Conservation (phyloP, 1,284 basidiomycete species). For the Ganoderma sp. region DNA sequence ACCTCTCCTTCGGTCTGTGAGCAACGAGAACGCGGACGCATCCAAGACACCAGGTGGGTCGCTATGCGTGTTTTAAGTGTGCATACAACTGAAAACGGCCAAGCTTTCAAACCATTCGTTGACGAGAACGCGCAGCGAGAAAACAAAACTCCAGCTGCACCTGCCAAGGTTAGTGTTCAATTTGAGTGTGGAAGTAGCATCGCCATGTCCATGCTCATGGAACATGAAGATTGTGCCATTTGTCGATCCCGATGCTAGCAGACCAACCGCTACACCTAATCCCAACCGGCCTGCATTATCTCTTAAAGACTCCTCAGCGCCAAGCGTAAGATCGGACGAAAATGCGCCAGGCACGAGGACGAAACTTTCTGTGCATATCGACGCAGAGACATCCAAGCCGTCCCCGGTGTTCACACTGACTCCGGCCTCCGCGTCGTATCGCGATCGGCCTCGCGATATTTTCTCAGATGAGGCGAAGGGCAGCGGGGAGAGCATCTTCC, state of each 20-base stretch:
- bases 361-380: conserved; percentile 27
- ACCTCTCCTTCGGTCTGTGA: conserved; percentile 28
- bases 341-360: conserved; percentile 41
- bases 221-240: conserved; percentile 40
- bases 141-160: conserved; percentile 49
- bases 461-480: conserved; percentile 52
- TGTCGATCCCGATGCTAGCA: conserved; percentile 39
- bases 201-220: neutral
- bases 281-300: conserved; percentile 45
- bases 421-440: conserved; percentile 56
- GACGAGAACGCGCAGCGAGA: conserved; percentile 63
- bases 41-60: conserved; percentile 47
- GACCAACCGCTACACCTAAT: conserved; percentile 39
- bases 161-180: conserved; percentile 48
- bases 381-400: conserved; percentile 28
- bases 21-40: conserved; percentile 43
- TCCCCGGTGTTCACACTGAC: conserved; percentile 60
- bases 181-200: neutral
- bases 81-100: conserved; percentile 2
- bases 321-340: conserved; percentile 29
- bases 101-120: conserved; percentile 50
- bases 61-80: neutral
- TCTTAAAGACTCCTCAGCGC: conserved; percentile 42
- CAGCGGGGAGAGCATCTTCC: conserved; percentile 38
- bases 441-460: conserved; percentile 41